These are phyloP conservation scores for Psilocybe cubensis DNA, from an alignment of 768 basidiomycete genomes.

Conservation along the genomic window DNA sequence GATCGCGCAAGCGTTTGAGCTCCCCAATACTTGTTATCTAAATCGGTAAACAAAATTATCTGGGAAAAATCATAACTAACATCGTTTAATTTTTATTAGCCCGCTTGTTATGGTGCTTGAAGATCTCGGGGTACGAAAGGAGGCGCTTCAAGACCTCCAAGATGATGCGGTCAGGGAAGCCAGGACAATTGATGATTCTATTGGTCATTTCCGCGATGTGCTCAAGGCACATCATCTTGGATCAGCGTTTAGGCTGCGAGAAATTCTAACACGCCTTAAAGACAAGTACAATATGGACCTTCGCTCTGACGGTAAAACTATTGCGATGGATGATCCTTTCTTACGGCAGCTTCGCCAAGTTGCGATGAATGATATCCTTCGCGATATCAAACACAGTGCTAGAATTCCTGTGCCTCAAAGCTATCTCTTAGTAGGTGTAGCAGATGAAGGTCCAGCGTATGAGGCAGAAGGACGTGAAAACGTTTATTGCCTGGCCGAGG, in stretches of 20 bases:
- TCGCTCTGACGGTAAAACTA: slow-evolving; percentile 31
- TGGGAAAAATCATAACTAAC: background rate
- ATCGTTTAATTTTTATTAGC: slow-evolving; percentile 35
- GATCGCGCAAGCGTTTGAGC: slow-evolving; percentile 66
- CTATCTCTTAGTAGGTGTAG: slow-evolving; percentile 76
- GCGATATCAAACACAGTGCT: slow-evolving; percentile 77
- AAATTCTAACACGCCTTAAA: slow-evolving; percentile 53
- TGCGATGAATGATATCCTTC: slow-evolving; percentile 64
- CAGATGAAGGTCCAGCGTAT: slow-evolving; percentile 81
- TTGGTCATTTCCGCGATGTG: slow-evolving; percentile 49
- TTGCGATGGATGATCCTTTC: slow-evolving; percentile 58
- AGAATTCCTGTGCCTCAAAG: slow-evolving; percentile 72
- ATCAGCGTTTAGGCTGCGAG: slow-evolving; percentile 49
- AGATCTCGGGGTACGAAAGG: slow-evolving; percentile 63
- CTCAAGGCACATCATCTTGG: slow-evolving; percentile 53
- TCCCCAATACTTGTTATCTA: slow-evolving; percentile 65
- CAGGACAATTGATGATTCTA: slow-evolving; percentile 61
- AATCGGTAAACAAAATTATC: slow-evolving; percentile 55
- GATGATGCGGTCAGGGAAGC: slow-evolving; percentile 57
- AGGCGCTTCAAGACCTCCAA: slow-evolving; percentile 67
- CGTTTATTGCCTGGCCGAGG: slow-evolving; percentile 55
- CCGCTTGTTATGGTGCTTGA: slow-evolving; percentile 81
- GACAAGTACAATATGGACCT: slow-evolving; percentile 49
- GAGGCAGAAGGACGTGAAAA: slow-evolving; percentile 48
- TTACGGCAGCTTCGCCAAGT: slow-evolving; percentile 59